phyloP scores from a whole-genome alignment of 1,284 basidiomycete species.

The Amylostereum chailletii region DNA sequence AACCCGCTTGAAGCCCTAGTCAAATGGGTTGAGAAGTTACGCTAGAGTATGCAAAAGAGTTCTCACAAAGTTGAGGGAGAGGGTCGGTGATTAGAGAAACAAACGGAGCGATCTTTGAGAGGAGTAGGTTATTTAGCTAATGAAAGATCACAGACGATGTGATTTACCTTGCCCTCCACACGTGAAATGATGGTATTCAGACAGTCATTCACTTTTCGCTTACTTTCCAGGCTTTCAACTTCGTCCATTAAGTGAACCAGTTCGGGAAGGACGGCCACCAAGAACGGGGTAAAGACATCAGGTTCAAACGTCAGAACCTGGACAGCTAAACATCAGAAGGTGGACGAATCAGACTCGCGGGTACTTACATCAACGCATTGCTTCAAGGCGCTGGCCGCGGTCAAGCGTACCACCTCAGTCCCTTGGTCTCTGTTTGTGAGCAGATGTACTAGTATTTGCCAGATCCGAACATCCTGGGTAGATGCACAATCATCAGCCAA shows the following conservation, averaged over 20 bases:
- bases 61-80: slow-evolving; percentile 71
- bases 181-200: slow-evolving; percentile 71
- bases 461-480: slow-evolving; percentile 58
- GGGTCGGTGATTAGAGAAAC: slow-evolving; percentile 57
- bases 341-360: slow-evolving; percentile 1
- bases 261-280: slow-evolving; percentile 49
- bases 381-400: slow-evolving; percentile 66
- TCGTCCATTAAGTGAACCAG: slow-evolving; percentile 67
- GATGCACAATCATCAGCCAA: slow-evolving; percentile 55
- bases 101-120: slow-evolving; percentile 58
- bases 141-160: not conserved
- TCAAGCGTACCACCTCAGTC: slow-evolving; percentile 77
- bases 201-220: slow-evolving; percentile 62
- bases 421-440: slow-evolving; percentile 59
- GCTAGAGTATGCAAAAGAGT: slow-evolving; percentile 7
- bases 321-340: slow-evolving; percentile 3
- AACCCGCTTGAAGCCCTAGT: slow-evolving; percentile 57
- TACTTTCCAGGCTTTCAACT: slow-evolving; percentile 71
- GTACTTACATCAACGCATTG: slow-evolving; percentile 75
- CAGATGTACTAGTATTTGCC: slow-evolving; percentile 75
- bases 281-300: slow-evolving; percentile 48
- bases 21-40: slow-evolving; percentile 1
- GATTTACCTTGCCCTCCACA: slow-evolving; percentile 47
- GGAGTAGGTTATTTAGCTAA: not conserved
- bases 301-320: slow-evolving; percentile 55